Evolutionary conservation across 2,329 filamentous ascomycete genomes (phyloP), one percentile per base, ranked within the genome.

Genomic region (Colletotrichum graminicola): DNA sequence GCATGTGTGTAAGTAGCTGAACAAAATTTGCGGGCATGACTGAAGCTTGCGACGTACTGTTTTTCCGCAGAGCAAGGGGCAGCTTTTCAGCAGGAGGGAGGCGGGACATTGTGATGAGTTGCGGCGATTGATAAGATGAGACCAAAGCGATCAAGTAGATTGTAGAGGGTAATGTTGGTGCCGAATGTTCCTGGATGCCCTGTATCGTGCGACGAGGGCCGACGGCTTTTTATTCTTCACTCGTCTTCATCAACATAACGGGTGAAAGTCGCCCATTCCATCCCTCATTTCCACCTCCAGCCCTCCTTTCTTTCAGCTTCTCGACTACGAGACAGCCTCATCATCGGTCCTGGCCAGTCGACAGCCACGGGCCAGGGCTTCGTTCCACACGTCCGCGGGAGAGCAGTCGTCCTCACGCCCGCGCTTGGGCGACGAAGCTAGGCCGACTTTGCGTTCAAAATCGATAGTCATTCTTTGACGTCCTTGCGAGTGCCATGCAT

Each of bases 11-110:
- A 51, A 76, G 75, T 54, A 52, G 2, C 23, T 18, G 43, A 16
- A 21, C 23, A 39, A n/a, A 5, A 11, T 23, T n/a, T 41, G 3
- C 21, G 11, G 43, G n/a, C 23, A 29, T 36, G 26, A 51, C 34
- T 39, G 54, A 8, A 39, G 54, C 5, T 23, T 56, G 34, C 11
- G 18, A 63, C 68, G 5, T 75, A 88, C 86, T 75, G 77, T 87
- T 86, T 79, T 87, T 88, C 77, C 86, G 85, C 54, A 85, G 75
- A 41, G 82, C 83, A 73, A 88, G 84, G 45, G 86, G 81, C 14
- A 88, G 80, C 78, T 86, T 88, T 73, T 84, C 86, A 55, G 81
- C 82, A 10, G 85, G 84, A 11, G 84, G 81, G 60, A 86, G 82
- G 49, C 79, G 80, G 67, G 76, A 74, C 80, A 82, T 81, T 61